Percentiles rank a stretch among this genome's conserved stretches.
Conservation (phyloP, 2,329 filamentous ascomycete genomes). For the Talaromyces sp. region DNA sequence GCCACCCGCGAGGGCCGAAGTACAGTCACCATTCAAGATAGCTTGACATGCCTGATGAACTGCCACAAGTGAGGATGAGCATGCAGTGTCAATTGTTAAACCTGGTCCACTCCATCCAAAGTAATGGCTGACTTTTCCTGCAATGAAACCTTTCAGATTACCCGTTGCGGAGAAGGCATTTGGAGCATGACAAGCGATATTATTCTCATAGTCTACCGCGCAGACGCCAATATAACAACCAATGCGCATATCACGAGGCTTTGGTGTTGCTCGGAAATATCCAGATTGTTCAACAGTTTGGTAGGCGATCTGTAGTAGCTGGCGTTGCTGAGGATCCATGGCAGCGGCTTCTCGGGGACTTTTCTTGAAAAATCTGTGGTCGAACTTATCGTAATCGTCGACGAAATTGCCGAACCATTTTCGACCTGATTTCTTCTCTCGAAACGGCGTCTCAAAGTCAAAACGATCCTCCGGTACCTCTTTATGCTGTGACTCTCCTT, state of each 20-base stretch:
- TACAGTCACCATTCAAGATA: slow-evolving; percentile 29
- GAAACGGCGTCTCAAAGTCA: neutral
- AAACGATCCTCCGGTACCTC: slow-evolving; percentile 13
- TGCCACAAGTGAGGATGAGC: slow-evolving; percentile 42
- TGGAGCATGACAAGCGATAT: slow-evolving; percentile 27
- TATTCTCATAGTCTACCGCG: slow-evolving; percentile 28
- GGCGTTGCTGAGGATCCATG: slow-evolving; percentile 30
- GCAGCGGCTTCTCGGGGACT: slow-evolving; percentile 23
- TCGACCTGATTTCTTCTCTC: slow-evolving; percentile 9
- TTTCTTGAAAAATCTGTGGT: slow-evolving; percentile 29
- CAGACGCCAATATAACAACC: slow-evolving; percentile 30
- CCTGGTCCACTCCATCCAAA: slow-evolving; percentile 41
- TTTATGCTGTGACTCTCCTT: slow-evolving; percentile 20
- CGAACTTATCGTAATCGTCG: slow-evolving; percentile 21
- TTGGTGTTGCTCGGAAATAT: neutral
- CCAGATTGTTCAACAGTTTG: slow-evolving; percentile 18
- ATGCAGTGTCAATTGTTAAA: slow-evolving; percentile 48
- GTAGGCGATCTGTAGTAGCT: slow-evolving; percentile 28
- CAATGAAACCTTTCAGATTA: slow-evolving; percentile 36
- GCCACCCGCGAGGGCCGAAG: slow-evolving; percentile 26
- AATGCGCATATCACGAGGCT: slow-evolving; percentile 10
- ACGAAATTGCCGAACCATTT: slow-evolving; percentile 20
- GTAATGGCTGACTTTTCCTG: slow-evolving; percentile 41
- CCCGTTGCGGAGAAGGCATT: slow-evolving; percentile 31
- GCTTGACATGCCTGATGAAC: slow-evolving; percentile 34